Conservation (phyloP, 306 rosid genomes). For the Boehmeria nivea region DNA sequence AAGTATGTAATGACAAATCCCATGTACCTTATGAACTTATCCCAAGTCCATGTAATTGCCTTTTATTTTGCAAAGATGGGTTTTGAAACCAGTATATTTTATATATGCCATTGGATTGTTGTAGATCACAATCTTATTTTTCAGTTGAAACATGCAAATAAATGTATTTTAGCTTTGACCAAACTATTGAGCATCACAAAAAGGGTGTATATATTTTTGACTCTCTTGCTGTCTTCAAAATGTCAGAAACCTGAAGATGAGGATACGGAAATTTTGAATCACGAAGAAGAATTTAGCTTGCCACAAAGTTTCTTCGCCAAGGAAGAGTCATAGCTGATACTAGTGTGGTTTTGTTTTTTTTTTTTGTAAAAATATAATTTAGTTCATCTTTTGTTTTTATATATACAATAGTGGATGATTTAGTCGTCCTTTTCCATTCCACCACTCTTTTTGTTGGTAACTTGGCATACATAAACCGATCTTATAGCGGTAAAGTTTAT, state of each 20-base stretch:
- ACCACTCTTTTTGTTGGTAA: too few species aligned
- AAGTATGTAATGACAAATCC: background rate
- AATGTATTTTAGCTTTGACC: background rate
- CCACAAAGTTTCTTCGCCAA: slow-evolving; percentile 73
- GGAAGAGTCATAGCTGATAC: slow-evolving; percentile 53
- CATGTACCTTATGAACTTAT: background rate
- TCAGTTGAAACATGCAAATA: background rate
- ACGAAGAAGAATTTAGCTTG: slow-evolving; percentile 80
- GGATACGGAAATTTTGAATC: slow-evolving; percentile 62
- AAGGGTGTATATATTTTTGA: background rate
- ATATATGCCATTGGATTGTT: too few species aligned
- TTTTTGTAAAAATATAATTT: slow-evolving; percentile 6
- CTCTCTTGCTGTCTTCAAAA: background rate
- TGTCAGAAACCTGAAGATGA: slow-evolving; percentile 90
- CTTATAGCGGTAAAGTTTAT: too few species aligned
- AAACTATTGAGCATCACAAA: background rate
- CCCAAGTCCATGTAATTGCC: background rate
- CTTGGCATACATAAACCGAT: too few species aligned
- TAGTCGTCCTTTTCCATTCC: background rate
- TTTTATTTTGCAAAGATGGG: background rate
- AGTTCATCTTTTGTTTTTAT: background rate
- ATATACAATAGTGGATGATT: background rate
- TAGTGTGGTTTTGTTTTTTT: slow-evolving; percentile 2
- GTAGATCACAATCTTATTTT: too few species aligned
- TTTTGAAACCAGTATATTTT: too few species aligned